Percentiles rank a stretch among this genome's conserved stretches.
Evolutionary conservation across 208 protist species (phyloP).

Genomic region (Lotmaria passim): DNA sequence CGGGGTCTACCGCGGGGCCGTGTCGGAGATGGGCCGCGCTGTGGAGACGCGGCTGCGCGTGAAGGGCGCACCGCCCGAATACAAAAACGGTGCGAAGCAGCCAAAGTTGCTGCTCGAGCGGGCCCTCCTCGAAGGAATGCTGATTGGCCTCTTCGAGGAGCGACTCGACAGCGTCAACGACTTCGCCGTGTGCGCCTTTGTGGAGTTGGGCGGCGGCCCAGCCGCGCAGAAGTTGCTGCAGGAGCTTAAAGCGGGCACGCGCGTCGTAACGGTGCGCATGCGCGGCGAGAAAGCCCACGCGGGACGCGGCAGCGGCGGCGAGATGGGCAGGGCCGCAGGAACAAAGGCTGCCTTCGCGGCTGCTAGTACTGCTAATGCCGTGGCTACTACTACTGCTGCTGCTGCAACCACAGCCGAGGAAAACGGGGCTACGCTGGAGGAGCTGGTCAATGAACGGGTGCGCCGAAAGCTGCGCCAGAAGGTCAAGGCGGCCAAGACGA

Average conservation of each 20-base stretch:
- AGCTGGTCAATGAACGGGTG: not conserved
- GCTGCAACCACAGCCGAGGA: too few relatives aligned
- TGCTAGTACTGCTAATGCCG: too few relatives aligned
- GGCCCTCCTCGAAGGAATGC: slow-evolving; percentile 70
- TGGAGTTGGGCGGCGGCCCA: slow-evolving; percentile 57
- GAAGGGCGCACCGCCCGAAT: slow-evolving; percentile 82
- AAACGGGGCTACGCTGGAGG: not conserved
- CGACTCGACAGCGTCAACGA: slow-evolving; percentile 77
- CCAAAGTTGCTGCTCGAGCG: slow-evolving; percentile 68
- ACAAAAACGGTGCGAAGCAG: slow-evolving; percentile 67
- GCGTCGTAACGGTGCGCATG: slow-evolving; percentile 40
- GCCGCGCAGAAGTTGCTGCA: slow-evolving; percentile 43
- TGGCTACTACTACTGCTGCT: too few relatives aligned
- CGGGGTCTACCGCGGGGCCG: slow-evolving; percentile 73
- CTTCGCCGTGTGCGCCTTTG: slow-evolving; percentile 68
- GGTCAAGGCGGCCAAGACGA: not conserved
- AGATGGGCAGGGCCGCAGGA: not conserved
- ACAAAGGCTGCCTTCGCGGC: too few relatives aligned
- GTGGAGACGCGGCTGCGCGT: slow-evolving; percentile 78
- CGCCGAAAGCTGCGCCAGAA: not conserved
- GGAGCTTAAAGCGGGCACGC: slow-evolving; percentile 41
- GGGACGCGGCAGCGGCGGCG: not conserved
- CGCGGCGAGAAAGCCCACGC: slow-evolving; percentile 42
- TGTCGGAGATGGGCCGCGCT: slow-evolving; percentile 71
- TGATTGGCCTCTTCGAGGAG: slow-evolving; percentile 72